Evolutionary conservation across 306 rosid genomes (phyloP).

Genomic region (Pachyrhizus erosus): DNA sequence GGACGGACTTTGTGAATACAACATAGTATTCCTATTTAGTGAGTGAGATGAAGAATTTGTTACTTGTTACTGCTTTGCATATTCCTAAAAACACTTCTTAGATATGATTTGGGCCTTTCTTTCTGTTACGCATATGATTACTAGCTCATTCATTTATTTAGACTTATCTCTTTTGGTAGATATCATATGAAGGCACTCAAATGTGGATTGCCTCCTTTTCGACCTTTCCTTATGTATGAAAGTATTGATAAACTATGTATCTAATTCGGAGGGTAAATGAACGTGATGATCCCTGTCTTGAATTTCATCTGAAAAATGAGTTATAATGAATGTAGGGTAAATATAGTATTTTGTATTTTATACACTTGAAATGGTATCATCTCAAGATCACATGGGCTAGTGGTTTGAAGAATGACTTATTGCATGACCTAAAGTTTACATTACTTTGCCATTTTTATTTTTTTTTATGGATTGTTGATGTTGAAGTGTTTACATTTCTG

Average conservation of each 20-base stretch:
- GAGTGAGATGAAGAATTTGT: not conserved
- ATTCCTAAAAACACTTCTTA: not conserved
- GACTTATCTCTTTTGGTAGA: too few relatives aligned
- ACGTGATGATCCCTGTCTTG: not conserved
- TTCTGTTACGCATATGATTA: not conserved
- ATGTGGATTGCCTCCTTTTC: too few relatives aligned
- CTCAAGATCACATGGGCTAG: not conserved
- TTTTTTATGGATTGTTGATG: not conserved
- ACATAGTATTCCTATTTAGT: not conserved
- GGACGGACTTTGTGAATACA: slow-evolving; percentile 42
- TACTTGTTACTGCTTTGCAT: not conserved
- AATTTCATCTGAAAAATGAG: slow-evolving; percentile 1
- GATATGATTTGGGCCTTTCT: not conserved
- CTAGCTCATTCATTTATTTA: not conserved
- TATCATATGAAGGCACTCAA: too few relatives aligned
- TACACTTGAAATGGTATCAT: not conserved
- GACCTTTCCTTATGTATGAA: not conserved
- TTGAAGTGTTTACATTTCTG: slow-evolving; percentile 15
- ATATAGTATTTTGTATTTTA: not conserved
- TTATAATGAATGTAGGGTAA: not conserved
- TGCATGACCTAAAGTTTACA: not conserved
- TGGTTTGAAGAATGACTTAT: slow-evolving; percentile 7
- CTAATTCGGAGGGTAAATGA: not conserved
- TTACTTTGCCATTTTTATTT: too few relatives aligned
- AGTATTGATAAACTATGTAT: not conserved